A percentile compares a stretch with the other conserved stretches of the same genome.
phyloP scores from a whole-genome alignment of 2,329 filamentous ascomycete genomes.

The Fusarium staphyleae region DNA sequence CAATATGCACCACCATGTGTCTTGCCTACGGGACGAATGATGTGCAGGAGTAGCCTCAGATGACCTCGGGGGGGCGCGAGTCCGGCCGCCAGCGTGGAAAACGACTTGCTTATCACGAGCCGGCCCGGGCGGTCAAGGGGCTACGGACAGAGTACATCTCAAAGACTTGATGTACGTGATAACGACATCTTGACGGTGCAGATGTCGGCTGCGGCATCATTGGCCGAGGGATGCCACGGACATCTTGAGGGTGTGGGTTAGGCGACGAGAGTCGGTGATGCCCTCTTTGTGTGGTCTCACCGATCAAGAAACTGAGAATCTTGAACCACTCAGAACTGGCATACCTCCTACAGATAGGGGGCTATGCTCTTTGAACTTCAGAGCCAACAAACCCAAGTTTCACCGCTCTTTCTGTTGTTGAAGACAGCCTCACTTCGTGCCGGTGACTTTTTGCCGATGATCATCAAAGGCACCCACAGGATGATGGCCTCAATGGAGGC shows the following conservation, averaged over 20 bases:
- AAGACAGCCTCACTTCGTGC: conserved; percentile 1
- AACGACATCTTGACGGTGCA: conserved; percentile 4
- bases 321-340: conserved; percentile 4
- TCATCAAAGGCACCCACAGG: background rate
- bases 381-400: background rate
- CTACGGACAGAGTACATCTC: conserved; percentile 1
- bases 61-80: conserved; percentile 2
- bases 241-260: conserved; percentile 13
- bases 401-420: conserved; percentile 17
- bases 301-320: background rate
- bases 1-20: background rate
- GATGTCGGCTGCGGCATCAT: background rate
- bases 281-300: background rate
- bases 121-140: conserved; percentile 3
- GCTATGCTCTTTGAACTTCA: background rate
- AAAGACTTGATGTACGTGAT: conserved; percentile 1
- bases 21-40: conserved; percentile 4
- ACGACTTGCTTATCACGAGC: background rate
- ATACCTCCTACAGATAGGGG: background rate
- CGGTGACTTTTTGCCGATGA: too few species aligned
- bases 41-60: conserved; percentile 6
- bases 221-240: background rate
- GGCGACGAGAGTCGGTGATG: background rate
- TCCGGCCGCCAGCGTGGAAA: background rate
- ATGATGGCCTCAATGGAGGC: conserved; percentile 1